Evolutionary conservation across 78 protist genomes (phyloP), one percentile per base, ranked within the genome.

Genomic region (Protostelium mycophagum): DNA sequence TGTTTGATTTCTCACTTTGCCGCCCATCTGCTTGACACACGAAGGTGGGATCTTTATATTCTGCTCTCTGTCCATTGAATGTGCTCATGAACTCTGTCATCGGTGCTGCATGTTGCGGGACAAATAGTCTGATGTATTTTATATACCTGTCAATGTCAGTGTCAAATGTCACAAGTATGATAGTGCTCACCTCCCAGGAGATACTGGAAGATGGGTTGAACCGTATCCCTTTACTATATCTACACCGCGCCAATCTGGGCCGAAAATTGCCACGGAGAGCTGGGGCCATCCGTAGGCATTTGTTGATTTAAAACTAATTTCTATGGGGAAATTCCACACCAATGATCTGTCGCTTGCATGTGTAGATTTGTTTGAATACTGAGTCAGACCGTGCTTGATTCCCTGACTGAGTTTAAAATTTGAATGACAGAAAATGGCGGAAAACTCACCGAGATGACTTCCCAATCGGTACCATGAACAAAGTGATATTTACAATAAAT

Each of bases 241-340:
- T 25, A 35, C 5, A 0, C 90, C 90, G n/a, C 9, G 0, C 31
- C 86, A 38, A 63, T 88, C 90, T 9, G 37, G 37, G 5, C 86
- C 90, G 87, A 36, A 88, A 31, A 83, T 36, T 1, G 38, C 35
- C 37, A 83, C 36, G 23, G 88, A 38, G 5, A 91, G 23, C 85
- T 91, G 93, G 34, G 93, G 93, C 93, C 93, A 91, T 29, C 93
- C 93, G 63, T 51, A 35, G 63, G 34, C 87, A 36, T 88, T 63
- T 9, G 90, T 91, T 1, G 73, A 1, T 35, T 36, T 25, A 16
- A 91, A 87, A 10, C 90, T 87, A 35, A 38, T 85, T 9, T 91
- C 93, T 35, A 91, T 0, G 0, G 93, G 93, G 28, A 87, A 91
- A 87, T 91, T 91, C 90, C 90, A 91, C 28, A 87, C 85, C 34